Conservation (phyloP, 1,139 yeast species). For the Diutina scorzettiae region DNA sequence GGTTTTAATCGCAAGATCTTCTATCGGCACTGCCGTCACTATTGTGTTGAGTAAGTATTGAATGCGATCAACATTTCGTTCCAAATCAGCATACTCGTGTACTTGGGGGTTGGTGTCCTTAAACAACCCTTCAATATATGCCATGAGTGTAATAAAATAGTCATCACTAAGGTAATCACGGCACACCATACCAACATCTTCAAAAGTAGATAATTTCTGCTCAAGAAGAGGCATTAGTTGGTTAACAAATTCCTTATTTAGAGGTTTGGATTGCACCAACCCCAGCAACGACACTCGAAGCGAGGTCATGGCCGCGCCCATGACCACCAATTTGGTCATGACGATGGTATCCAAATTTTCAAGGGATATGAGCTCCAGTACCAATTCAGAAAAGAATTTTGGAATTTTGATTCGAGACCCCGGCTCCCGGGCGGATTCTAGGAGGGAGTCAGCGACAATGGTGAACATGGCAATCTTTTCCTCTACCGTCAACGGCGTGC, state of each 20-base stretch:
- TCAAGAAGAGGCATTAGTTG: neutral
- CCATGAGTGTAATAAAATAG: slow-evolving; percentile 14
- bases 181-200: neutral
- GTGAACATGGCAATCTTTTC: neutral
- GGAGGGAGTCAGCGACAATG: neutral
- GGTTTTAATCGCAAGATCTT: slow-evolving; percentile 6
- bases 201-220: neutral
- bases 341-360: neutral
- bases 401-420: slow-evolving; percentile 1
- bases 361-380: neutral
- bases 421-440: neutral
- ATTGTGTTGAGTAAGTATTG: slow-evolving; percentile 14
- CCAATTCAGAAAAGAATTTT: neutral
- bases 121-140: slow-evolving; percentile 21
- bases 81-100: slow-evolving; percentile 25
- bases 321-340: neutral
- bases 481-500: neutral
- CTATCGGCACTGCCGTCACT: slow-evolving; percentile 3
- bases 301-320: slow-evolving; percentile 2
- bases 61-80: slow-evolving; percentile 20
- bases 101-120: slow-evolving; percentile 18
- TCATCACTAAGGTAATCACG: slow-evolving; percentile 12
- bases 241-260: neutral
- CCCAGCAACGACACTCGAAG: neutral
- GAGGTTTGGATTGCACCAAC: neutral